Evolutionary conservation across 179 eudicot genomes (phyloP).

Genomic region (Silene coronaria): DNA sequence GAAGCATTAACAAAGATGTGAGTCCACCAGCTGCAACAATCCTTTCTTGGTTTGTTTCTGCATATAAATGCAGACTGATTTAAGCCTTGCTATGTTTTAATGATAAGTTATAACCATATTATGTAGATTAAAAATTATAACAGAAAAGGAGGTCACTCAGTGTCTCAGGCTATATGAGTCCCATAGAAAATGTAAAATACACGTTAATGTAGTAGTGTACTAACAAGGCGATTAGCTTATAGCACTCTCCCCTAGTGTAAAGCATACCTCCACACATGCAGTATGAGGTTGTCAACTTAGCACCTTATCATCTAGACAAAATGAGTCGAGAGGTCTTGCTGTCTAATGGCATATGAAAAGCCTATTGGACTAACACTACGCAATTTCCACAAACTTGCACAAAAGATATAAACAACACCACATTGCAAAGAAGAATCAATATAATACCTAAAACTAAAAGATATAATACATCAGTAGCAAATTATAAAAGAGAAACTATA

Average conservation of each 20-base stretch:
- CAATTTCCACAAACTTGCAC: not conserved
- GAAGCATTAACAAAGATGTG: slow-evolving; percentile 88
- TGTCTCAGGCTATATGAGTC: not conserved
- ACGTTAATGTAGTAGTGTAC: not conserved
- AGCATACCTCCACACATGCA: not conserved
- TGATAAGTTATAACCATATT: not conserved
- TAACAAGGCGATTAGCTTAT: not conserved
- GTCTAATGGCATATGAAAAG: slow-evolving; percentile 1
- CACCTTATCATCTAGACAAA: not conserved
- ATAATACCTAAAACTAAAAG: not conserved
- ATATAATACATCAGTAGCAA: not conserved
- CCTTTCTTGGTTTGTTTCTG: slow-evolving; percentile 89
- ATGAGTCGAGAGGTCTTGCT: not conserved
- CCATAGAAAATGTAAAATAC: not conserved
- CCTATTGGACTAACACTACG: not conserved
- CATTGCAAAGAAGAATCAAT: not conserved
- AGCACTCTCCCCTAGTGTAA: not conserved
- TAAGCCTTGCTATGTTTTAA: slow-evolving; percentile 1
- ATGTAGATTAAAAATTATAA: slow-evolving; percentile 3
- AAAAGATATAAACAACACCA: not conserved
- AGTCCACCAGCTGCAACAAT: slow-evolving; percentile 98
- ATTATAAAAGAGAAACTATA: not conserved
- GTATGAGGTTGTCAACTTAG: not conserved
- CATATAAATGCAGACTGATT: slow-evolving; percentile 9
- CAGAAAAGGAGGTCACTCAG: not conserved